A percentile compares a stretch with the other conserved stretches of the same genome.
These are phyloP conservation scores for Agaricales sp. DNA, from an alignment of 1,284 basidiomycete genomes.

Conservation along the genomic window DNA sequence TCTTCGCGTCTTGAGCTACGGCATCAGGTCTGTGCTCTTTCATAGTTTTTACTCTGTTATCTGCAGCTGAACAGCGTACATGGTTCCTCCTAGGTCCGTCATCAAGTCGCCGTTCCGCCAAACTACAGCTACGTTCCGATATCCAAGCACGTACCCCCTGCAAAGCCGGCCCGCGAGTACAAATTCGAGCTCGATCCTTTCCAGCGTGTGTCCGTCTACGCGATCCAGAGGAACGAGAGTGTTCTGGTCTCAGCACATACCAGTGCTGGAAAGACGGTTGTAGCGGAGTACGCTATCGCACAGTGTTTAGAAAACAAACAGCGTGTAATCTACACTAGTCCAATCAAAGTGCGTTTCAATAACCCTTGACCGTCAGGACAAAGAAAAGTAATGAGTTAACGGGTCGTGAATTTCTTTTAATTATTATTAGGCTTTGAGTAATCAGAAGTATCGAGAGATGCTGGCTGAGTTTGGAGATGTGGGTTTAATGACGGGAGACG, in stretches of 20 bases:
- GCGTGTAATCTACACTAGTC: constrained; percentile 97
- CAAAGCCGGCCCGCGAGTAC: constrained; percentile 88
- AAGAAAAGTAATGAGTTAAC: constrained; percentile 14
- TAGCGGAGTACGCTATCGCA: constrained; percentile 98
- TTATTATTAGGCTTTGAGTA: constrained; percentile 74
- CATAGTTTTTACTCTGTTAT: constrained; percentile 8
- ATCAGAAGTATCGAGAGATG: constrained; percentile 99
- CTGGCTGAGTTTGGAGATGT: constrained; percentile 95
- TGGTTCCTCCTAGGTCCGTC: constrained; percentile 52
- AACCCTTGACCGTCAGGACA: constrained; percentile 6
- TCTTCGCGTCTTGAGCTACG: constrained; percentile 63
- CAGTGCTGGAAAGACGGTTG: constrained; percentile 96
- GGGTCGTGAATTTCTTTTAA: constrained; percentile 9
- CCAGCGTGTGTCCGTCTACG: constrained; percentile 89
- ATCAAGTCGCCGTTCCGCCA: constrained; percentile 93
- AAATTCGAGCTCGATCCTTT: constrained; percentile 98
- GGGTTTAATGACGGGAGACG: constrained; percentile 98
- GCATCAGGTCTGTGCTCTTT: constrained; percentile 52
- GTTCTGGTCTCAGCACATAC: constrained; percentile 99
- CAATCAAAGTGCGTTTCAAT: constrained; percentile 95
- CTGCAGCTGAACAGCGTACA: neutral
- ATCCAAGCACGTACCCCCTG: constrained; percentile 82
- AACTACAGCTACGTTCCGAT: constrained; percentile 90
- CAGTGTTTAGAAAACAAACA: constrained; percentile 89
- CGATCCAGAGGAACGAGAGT: constrained; percentile 95